Base-by-base conservation (phyloP, 495 filamentous ascomycete genomes). In the Lasiosphaeria miniovina region DNA sequence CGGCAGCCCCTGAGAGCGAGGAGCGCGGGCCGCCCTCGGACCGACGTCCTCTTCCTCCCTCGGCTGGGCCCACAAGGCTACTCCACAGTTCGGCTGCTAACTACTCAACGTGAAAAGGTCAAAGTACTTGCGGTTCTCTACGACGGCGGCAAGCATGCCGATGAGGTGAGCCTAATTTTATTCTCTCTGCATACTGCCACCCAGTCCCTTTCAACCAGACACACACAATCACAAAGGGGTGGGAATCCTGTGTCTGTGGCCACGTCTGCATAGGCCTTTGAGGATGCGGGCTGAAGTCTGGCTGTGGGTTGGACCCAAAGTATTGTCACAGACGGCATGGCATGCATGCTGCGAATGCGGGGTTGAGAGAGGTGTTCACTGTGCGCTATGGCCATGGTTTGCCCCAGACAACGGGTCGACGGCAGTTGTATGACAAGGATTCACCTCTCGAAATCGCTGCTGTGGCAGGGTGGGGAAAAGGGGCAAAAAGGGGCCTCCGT, bases 41-140 rank as follows among this genome's bases (percentile, higher is more conserved):
- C 10, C 6, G 17, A n/a, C 36, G 7, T 10, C n/a, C 17, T 14
- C 12, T 1, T 15, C 36, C 24, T 40, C 32, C 12, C 31, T 5
- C 54, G 6, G 33, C 49, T 51, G 32, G 24, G 49, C 17, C 17
- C 11, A 31, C 59, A 55, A 35, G 36, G 49, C 12, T 36, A 52
- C 15, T 48, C 7, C 4, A 49, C 55, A 49, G 43, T 62, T 55
- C 76, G 74, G 57, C 57, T 75, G 72, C 77, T 80, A 68, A 80
- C 77, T 52, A 74, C 71, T 49, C 53, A 61, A 65, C 77, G 73
- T 71, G 74, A 79, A 80, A 74, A 81, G 79, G 79, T 82, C 73
- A 84, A 84, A 70, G 81, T 84, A 62, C 76, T 84, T 55, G 62
- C 75, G 58, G 78, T 83, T 55, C 71, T 84, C 56, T 84, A 84